Percentiles rank a stretch among this genome's conserved stretches.
phyloP scores from a whole-genome alignment of 2,329 filamentous ascomycete species.

The Didymella pinodella region DNA sequence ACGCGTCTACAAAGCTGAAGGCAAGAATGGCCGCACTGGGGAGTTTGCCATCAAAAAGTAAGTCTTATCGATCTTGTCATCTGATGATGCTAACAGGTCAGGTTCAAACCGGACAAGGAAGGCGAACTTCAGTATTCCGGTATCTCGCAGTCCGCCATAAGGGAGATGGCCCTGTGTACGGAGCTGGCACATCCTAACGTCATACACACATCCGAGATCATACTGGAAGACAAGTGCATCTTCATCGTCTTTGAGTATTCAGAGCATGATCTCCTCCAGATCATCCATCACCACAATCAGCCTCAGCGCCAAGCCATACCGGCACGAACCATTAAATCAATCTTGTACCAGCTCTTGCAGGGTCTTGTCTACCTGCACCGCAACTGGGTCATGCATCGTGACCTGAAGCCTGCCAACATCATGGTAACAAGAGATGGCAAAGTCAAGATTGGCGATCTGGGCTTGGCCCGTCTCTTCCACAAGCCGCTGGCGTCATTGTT shows the following conservation, averaged over 20 bases:
- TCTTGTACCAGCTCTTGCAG: constrained; percentile 94
- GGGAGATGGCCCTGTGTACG: constrained; percentile 96
- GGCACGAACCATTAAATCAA: constrained; percentile 86
- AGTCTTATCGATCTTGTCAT: constrained; percentile 26
- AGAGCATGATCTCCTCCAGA: constrained; percentile 95
- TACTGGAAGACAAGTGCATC: constrained; percentile 97
- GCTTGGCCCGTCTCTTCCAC: constrained; percentile 89
- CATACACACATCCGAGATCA: constrained; percentile 91
- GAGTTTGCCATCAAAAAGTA: constrained; percentile 99
- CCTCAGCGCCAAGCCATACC: constrained; percentile 88
- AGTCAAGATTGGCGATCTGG: constrained; percentile 94
- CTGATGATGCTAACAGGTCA: constrained; percentile 41
- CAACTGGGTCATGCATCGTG: constrained; percentile 96
- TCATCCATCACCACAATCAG: constrained; percentile 97
- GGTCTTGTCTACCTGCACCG: constrained; percentile 93
- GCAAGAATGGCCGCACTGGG: constrained; percentile 74
- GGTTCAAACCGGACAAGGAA: constrained; percentile 97
- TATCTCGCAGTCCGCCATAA: constrained; percentile 95
- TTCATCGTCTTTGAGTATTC: constrained; percentile 99
- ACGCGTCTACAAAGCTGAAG: constrained; percentile 92
- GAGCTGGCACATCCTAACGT: constrained; percentile 90
- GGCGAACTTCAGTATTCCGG: constrained; percentile 97
- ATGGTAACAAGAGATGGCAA: constrained; percentile 92
- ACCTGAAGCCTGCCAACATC: constrained; percentile 97
- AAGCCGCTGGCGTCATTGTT: constrained; percentile 93